Percentiles rank a stretch among this genome's conserved stretches.
phyloP scores from a whole-genome alignment of 345 rosid species.

The Cochlearia excelsa region DNA sequence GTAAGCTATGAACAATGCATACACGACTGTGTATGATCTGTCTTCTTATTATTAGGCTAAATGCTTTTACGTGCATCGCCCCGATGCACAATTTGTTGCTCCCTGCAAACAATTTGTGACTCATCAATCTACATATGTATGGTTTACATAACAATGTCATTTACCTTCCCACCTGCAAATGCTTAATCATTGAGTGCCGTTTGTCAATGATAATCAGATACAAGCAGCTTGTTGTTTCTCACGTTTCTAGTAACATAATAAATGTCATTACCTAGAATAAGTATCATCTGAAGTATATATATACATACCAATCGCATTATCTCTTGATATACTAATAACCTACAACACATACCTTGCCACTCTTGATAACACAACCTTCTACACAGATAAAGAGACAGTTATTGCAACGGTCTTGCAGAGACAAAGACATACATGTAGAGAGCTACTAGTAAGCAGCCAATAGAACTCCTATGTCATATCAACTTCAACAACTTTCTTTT shows the following conservation, averaged over 20 bases:
- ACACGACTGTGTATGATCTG: conserved; percentile 16
- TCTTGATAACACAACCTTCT: conserved; percentile 1
- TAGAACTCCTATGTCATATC: conserved; percentile 25
- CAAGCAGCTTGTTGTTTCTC: conserved; percentile 19
- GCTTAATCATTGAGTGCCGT: conserved; percentile 25
- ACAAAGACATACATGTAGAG: background rate
- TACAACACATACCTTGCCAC: conserved; percentile 3
- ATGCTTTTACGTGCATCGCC: conserved; percentile 31
- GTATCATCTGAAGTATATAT: conserved; percentile 6
- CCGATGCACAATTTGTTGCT: conserved; percentile 28
- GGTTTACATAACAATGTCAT: conserved; percentile 32
- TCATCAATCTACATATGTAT: conserved; percentile 24
- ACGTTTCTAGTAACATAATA: conserved; percentile 19
- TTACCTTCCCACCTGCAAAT: conserved; percentile 29
- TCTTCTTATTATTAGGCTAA: background rate
- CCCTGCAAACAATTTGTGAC: conserved; percentile 20
- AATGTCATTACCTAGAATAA: background rate
- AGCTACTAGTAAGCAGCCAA: conserved; percentile 17
- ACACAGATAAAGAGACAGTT: conserved; percentile 14
- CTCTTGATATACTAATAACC: conserved; percentile 13
- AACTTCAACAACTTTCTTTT: conserved; percentile 44
- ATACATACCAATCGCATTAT: conserved; percentile 10
- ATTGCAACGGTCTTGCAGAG: conserved; percentile 1
- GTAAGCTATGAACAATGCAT: conserved; percentile 23
- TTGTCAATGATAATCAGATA: conserved; percentile 10